These are phyloP conservation scores for Aureobasidium sp. DNA, from an alignment of 2,329 filamentous ascomycete species.

Conservation along the genomic window DNA sequence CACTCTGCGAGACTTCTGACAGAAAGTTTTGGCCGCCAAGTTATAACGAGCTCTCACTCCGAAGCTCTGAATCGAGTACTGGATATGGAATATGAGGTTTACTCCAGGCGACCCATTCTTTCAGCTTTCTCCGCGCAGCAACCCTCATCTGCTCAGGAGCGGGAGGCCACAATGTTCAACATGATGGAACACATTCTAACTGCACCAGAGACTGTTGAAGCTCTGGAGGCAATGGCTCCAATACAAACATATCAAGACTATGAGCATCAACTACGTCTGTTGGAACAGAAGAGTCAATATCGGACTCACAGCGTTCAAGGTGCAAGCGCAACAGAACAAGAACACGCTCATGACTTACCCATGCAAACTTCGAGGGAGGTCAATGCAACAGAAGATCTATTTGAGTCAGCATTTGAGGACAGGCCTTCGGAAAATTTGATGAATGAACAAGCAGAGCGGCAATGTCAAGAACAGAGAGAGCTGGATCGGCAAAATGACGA, in stretches of 20 bases:
- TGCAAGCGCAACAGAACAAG: not conserved
- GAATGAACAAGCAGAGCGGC: not conserved
- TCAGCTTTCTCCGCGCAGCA: not conserved
- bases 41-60: not conserved
- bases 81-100: conserved; percentile 1
- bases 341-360: not conserved
- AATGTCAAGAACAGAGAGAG: conserved; percentile 11
- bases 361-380: not conserved
- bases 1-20: not conserved
- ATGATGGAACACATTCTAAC: conserved; percentile 7
- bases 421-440: not conserved
- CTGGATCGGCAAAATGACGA: conserved; percentile 45
- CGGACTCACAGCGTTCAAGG: not conserved
- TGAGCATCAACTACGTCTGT: not conserved
- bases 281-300: not conserved
- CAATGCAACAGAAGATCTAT: not conserved
- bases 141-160: not conserved
- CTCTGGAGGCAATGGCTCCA: not conserved
- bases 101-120: not conserved
- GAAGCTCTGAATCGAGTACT: conserved; percentile 1
- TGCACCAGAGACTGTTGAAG: not conserved
- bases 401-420: not conserved
- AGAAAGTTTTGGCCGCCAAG: not conserved
- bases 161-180: not conserved
- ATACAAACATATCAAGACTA: not conserved